Conservation (phyloP, 257 asterid genomes). For the Haberlea rhodopensis region DNA sequence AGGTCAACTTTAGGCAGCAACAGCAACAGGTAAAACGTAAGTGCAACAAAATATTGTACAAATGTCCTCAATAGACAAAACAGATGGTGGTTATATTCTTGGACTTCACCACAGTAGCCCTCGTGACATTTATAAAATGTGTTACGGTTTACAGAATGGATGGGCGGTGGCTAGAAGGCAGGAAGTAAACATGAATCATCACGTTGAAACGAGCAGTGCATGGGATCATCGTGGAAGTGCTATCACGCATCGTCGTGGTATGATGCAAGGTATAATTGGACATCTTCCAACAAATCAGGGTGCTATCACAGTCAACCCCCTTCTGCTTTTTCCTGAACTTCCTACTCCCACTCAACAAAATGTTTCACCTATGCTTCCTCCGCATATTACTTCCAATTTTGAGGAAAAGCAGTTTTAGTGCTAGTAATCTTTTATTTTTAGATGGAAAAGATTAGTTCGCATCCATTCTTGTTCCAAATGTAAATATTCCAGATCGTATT, state of each 20-base stretch:
- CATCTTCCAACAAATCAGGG: constrained; percentile 28
- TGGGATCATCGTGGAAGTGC: constrained; percentile 38
- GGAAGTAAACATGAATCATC: constrained; percentile 32
- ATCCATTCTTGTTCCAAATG: constrained; percentile 31
- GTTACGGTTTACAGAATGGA: constrained; percentile 35
- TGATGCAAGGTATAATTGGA: constrained; percentile 27
- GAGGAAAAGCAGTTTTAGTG: constrained; percentile 25
- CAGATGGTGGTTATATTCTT: not conserved
- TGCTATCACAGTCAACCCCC: constrained; percentile 25
- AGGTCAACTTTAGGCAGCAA: constrained; percentile 38
- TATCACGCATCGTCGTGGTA: constrained; percentile 27
- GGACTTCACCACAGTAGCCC: not conserved
- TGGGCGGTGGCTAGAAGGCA: constrained; percentile 37
- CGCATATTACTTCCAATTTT: constrained; percentile 29
- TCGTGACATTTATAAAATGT: not conserved
- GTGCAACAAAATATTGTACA: not conserved
- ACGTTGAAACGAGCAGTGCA: constrained; percentile 29
- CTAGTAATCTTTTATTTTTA: constrained; percentile 25
- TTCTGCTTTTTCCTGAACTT: constrained; percentile 29
- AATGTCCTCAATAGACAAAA: not conserved
- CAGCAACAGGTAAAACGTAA: constrained; percentile 40
- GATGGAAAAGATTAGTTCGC: constrained; percentile 19
- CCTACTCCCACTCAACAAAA: constrained; percentile 24
- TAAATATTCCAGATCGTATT: constrained; percentile 31
- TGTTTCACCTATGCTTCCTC: constrained; percentile 30